A percentile compares a stretch with the other conserved stretches of the same genome.
Evolutionary conservation across 257 asterid genomes (phyloP).

Genomic region (Nicotiana tabacum): DNA sequence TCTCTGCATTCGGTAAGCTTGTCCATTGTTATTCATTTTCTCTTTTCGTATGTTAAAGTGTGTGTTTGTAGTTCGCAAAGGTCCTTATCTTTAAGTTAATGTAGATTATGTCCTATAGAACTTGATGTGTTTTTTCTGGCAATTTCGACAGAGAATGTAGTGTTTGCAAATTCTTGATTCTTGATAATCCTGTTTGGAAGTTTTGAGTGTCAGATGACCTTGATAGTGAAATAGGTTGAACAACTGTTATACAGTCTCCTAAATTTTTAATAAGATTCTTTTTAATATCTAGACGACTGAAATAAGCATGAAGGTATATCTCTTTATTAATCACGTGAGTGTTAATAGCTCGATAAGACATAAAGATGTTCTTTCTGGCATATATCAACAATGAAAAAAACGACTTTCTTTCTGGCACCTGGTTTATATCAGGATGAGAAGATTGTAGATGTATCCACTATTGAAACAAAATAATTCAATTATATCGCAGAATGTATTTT

Average conservation of each 20-base stretch:
- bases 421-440: neutral
- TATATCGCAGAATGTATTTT: neutral
- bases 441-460: neutral
- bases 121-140: neutral
- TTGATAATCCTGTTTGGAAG: neutral
- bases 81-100: neutral
- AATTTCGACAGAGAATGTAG: neutral
- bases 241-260: neutral
- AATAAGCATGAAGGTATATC: neutral
- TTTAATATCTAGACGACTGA: neutral
- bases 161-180: neutral
- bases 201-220: neutral
- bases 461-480: neutral
- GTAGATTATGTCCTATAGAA: neutral
- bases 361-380: neutral
- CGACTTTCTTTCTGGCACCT: neutral
- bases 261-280: neutral
- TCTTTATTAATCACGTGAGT: neutral
- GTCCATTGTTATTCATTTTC: neutral
- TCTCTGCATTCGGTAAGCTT: constrained; percentile 73
- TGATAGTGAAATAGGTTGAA: neutral
- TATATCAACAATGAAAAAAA: neutral
- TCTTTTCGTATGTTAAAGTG: neutral
- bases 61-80: neutral
- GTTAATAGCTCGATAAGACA: neutral